Evolutionary conservation across 331 rosid genomes (phyloP).

Genomic region (Malus hybrid): DNA sequence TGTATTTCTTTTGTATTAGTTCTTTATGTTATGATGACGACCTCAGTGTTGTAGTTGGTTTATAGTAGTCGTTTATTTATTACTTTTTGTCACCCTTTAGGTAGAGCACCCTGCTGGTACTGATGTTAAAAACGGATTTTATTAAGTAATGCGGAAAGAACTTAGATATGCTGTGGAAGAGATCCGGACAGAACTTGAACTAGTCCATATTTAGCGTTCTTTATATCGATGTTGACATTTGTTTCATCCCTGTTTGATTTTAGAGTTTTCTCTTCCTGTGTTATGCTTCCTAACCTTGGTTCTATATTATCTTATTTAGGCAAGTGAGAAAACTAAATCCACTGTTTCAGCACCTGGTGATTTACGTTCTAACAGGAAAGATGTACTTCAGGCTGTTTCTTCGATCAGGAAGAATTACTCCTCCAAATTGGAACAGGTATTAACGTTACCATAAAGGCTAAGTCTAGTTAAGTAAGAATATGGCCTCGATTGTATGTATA

Average conservation of each 20-base stretch:
- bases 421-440: conserved; percentile 64
- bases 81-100: conserved; percentile 36
- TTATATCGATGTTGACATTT: background rate
- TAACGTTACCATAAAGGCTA: background rate
- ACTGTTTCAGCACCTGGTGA: conserved; percentile 26
- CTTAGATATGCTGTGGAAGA: conserved; percentile 49
- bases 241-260: background rate
- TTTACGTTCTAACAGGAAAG: conserved; percentile 30
- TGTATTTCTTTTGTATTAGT: conserved; percentile 13
- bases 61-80: conserved; percentile 11
- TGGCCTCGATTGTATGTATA: background rate
- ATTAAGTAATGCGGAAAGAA: conserved; percentile 56
- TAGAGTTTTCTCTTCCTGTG: background rate
- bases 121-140: conserved; percentile 31
- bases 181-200: conserved; percentile 50
- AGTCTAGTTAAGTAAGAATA: background rate
- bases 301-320: conserved; percentile 38
- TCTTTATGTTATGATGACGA: conserved; percentile 1
- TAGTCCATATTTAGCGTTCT: conserved; percentile 37
- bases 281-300: conserved; percentile 5
- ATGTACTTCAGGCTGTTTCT: conserved; percentile 46
- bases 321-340: conserved; percentile 38
- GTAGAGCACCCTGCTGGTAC: conserved; percentile 31
- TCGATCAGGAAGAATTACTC: conserved; percentile 57
- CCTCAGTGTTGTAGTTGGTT: conserved; percentile 8